These are phyloP conservation scores for Secale cereale DNA, from an alignment of 176 grass and related monocot genomes.

Conservation along the genomic window DNA sequence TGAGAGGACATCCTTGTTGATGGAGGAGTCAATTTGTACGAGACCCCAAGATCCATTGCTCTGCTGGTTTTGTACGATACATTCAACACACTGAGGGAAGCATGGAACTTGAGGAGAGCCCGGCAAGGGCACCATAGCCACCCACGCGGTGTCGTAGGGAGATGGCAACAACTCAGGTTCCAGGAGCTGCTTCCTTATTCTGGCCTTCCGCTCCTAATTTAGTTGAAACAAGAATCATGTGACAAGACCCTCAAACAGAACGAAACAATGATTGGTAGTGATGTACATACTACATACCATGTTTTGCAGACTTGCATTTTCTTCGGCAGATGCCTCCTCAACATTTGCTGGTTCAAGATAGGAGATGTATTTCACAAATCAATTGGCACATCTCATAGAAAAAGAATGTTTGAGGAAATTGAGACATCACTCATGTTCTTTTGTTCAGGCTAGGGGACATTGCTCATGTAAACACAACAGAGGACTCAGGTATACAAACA, in stretches of 20 bases:
- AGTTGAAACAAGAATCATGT: background rate
- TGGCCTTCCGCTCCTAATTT: background rate
- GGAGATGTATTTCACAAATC: background rate
- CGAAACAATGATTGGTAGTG: background rate
- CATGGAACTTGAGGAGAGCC: conserved; percentile 17
- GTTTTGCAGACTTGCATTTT: background rate
- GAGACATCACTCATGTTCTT: background rate
- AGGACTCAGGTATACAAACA: background rate
- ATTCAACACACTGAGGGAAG: conserved; percentile 50
- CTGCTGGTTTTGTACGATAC: conserved; percentile 55
- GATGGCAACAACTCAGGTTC: background rate
- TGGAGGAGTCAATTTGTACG: background rate
- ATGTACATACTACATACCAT: background rate
- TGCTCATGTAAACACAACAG: background rate
- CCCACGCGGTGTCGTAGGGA: conserved; percentile 11
- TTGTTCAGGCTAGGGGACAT: no score
- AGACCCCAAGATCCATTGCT: conserved; percentile 56
- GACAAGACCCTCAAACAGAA: background rate
- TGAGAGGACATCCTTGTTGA: conserved; percentile 39
- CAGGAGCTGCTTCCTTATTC: conserved; percentile 3
- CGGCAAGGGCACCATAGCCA: conserved; percentile 57
- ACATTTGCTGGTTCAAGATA: background rate
- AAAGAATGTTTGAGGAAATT: background rate
- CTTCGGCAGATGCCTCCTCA: background rate
- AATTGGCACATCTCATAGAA: background rate